Evolutionary conservation across 129 eudicot species (phyloP), one percentile per base, ranked within the genome.

Genomic region (Helichrysum umbraculigerum): DNA sequence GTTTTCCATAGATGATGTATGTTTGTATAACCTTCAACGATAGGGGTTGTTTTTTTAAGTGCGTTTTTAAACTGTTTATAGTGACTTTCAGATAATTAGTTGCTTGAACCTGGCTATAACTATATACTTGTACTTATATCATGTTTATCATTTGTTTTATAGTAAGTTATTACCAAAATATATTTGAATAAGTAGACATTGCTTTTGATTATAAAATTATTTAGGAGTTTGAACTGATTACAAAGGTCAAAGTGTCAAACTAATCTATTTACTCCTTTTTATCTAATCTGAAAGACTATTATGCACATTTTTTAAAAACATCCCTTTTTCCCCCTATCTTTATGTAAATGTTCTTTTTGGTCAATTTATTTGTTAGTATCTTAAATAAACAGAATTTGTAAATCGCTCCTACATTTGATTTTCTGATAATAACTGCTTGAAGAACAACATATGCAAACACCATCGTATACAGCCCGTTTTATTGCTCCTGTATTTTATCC

Each of bases 1-100:
- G 82, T 79, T 85, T 68, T 75, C 87, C 11, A 19, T 81, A 52
- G 78, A 72, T 80, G 50, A 8, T 19, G 92, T 85, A 85, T 76
- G 80, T 69, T 66, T 21, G 32, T 15, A 50, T 11, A 30, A 39
- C 22, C 16, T 33, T 58, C 44, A 2, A 19, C 28, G 5, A 39
- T 3, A n/a, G 11, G 29, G 62, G 28, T 57, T 7, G 22, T 57
- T 57, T 54, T 5, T 54, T 25, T 8, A 54, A 1, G 21, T 54
- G 60, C 21, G 20, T 64, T 30, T 64, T 4, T 7, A 39, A 62
- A 1, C n/a, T 29, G 33, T 29, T 65, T 65, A 65, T 65, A 33
- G 39, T 65, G 44, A 32, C 22, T 61, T 3, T 61, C 33, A 4
- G 19, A 25, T 25, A 14, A 25, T 61, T 2, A 25, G 35, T 61